These are phyloP conservation scores for Miscanthus lutarioriparius DNA, from an alignment of 176 grass and related monocot species.

Conservation along the genomic window DNA sequence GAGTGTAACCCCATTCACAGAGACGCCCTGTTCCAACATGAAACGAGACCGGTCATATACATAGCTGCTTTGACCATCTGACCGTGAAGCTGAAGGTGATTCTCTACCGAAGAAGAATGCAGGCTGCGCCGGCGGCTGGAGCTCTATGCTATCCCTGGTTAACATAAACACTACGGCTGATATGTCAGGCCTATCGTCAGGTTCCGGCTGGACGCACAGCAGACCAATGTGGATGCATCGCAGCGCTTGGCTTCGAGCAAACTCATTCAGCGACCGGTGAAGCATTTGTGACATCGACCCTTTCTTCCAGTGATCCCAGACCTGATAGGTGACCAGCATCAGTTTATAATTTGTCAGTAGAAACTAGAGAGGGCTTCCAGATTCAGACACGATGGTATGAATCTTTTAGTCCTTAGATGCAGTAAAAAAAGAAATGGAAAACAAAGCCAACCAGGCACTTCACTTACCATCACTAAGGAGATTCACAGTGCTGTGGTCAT, in stretches of 20 bases:
- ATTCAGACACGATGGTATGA: neutral
- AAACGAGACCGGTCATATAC: neutral
- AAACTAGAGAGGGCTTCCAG: neutral
- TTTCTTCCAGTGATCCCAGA: slow-evolving; percentile 52
- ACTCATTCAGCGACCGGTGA: neutral
- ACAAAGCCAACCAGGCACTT: neutral
- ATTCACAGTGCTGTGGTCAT: neutral
- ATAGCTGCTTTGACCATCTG: neutral
- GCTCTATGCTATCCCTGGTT: slow-evolving; percentile 44
- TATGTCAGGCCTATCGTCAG: slow-evolving; percentile 55
- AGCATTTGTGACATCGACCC: slow-evolving; percentile 39
- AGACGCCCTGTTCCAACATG: neutral
- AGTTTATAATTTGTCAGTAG: neutral
- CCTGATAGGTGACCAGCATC: neutral
- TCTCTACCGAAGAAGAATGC: slow-evolving; percentile 47
- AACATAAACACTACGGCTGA: slow-evolving; percentile 54
- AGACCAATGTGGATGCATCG: slow-evolving; percentile 56
- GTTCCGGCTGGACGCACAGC: slow-evolving; percentile 51
- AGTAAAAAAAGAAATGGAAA: neutral
- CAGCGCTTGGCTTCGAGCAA: slow-evolving; percentile 17
- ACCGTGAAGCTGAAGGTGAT: slow-evolving; percentile 2
- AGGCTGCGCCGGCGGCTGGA: slow-evolving; percentile 42
- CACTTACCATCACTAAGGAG: slow-evolving; percentile 49
- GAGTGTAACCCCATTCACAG: slow-evolving; percentile 43
- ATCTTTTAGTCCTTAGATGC: neutral